Evolutionary conservation across 768 basidiomycete species (phyloP).

Genomic region (Hemileccinum rubropunctum): DNA sequence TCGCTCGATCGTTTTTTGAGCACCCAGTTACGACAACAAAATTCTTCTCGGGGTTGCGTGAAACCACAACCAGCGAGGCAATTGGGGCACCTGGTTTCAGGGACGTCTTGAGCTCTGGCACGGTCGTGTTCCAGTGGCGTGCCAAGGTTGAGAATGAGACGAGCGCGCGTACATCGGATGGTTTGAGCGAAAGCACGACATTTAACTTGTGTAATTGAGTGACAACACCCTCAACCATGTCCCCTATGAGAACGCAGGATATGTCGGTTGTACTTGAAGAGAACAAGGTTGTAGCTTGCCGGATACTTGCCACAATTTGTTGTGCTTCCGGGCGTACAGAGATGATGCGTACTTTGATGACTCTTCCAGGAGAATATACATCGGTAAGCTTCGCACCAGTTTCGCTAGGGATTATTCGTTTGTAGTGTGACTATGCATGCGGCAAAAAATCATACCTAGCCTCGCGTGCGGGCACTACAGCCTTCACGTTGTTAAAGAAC

Average conservation of each 20-base stretch:
- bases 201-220: conserved; percentile 85
- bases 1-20: conserved; percentile 53
- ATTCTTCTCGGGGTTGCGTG: conserved; percentile 80
- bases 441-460: conserved; percentile 56
- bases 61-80: conserved; percentile 81
- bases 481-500: conserved; percentile 87
- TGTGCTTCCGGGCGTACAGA: conserved; percentile 53
- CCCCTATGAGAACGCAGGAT: conserved; percentile 73
- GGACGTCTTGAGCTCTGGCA: conserved; percentile 59
- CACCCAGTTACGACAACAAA: conserved; percentile 82
- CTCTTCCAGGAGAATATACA: conserved; percentile 75
- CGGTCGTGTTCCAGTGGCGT: conserved; percentile 64
- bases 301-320: conserved; percentile 81
- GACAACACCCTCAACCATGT: conserved; percentile 67
- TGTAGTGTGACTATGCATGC: background rate
- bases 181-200: conserved; percentile 67
- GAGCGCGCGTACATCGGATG: conserved; percentile 69
- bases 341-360: conserved; percentile 80
- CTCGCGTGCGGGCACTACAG: conserved; percentile 76
- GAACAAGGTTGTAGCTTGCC: conserved; percentile 63
- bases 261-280: conserved; percentile 56
- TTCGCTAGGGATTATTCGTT: conserved; percentile 51
- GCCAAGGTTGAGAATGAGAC: conserved; percentile 88
- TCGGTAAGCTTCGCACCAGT: conserved; percentile 53
- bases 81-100: conserved; percentile 71